Evolutionary conservation across 202 grass and related monocot species (phyloP).

Genomic region (Setaria italica): DNA sequence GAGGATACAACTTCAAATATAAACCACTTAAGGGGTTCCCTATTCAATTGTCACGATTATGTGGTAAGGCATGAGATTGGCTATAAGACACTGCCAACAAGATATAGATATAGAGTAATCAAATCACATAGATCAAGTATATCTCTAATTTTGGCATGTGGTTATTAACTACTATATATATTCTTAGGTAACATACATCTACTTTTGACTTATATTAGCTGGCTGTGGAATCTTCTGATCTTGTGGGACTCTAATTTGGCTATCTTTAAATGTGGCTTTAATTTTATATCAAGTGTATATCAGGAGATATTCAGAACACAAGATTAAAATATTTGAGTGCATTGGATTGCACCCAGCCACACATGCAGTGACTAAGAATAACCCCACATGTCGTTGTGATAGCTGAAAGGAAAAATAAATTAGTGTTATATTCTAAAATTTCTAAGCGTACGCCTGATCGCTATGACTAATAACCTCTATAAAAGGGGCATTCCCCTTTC

Average conservation of each 20-base stretch:
- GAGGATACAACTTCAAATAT: too few relatives aligned
- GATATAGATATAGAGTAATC: not conserved
- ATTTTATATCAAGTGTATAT: not conserved
- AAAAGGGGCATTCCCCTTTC: not conserved
- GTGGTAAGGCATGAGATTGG: too few relatives aligned
- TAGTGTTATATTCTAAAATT: not conserved
- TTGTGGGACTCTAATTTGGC: not conserved
- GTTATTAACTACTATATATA: slow-evolving; percentile 2
- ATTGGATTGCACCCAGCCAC: not conserved
- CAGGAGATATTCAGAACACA: not conserved
- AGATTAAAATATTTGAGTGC: not conserved
- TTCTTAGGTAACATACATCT: not conserved
- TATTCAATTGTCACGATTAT: too few relatives aligned
- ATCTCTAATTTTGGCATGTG: not conserved
- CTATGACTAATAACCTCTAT: not conserved
- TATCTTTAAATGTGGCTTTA: not conserved
- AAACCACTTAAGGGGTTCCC: too few relatives aligned
- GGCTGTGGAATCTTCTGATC: not conserved
- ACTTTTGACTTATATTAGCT: not conserved
- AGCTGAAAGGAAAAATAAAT: not conserved
- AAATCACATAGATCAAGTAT: not conserved
- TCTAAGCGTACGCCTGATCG: not conserved
- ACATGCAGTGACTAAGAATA: not conserved
- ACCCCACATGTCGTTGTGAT: not conserved
- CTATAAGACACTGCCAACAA: too few relatives aligned